Base-by-base conservation (phyloP, 768 basidiomycete species). In the Termitomyces sp. region DNA sequence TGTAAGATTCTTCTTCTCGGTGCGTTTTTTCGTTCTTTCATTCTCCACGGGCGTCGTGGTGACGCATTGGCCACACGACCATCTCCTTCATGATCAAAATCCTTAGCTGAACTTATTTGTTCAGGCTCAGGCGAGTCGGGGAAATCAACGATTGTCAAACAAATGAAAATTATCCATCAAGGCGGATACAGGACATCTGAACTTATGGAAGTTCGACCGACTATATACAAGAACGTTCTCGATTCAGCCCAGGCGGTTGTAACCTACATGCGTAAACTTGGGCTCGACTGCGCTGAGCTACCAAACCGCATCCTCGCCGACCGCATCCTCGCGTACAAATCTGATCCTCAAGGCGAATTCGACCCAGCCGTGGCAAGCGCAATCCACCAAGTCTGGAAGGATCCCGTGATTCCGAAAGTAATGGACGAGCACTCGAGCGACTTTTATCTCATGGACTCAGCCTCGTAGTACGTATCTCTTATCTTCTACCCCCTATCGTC, bases 41-140 rank as follows among this genome's bases (percentile, higher is more conserved):
- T 26, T 5, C 14, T 27, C 20, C 26, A 13, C 10, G n/a, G 16
- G 16, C 3, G 24, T 7, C 24, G 14, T 27, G 18, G 27, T 9
- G 9, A 30, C 16, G 8, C 45, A 7, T n/a, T 30, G 27, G 27
- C 26, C 45, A 30, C 33, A 10, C 18, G 36, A 39, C 20, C 27
- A 20, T 44, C 18, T 40, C 43, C 0, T 37, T 39, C 14, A 26
- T 47, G 26, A 47, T 32, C 39, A n/a, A 4, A 14, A 22, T 32
- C 30, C 14, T 24, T 24, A 24, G 2, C 37, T 54, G 6, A 44
- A 30, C 5, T 1, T 24, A n/a, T 20, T 89, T 1, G 86, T 92
- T 61, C 89, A 95, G 95, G 95, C 55, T 95, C 95, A 13, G 94
- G 95, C 65, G 95, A 96, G 77, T 93, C 90, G 0, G 95, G 95